Evolutionary conservation across 164 flowering plant species (phyloP).

Genomic region (Macadamia integrifolia): DNA sequence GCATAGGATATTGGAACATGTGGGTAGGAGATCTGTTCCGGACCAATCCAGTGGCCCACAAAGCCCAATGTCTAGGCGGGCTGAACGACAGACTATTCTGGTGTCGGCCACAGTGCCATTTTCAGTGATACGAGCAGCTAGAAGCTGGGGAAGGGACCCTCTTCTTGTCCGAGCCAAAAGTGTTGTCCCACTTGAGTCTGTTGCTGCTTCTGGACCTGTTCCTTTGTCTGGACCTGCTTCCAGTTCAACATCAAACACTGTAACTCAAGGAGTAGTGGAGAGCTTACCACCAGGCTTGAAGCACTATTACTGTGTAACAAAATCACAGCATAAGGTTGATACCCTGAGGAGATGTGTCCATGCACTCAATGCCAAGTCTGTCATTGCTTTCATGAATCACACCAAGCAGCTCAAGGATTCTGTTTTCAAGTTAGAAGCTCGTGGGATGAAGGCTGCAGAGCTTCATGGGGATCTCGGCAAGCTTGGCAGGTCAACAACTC

Average conservation of each 20-base stretch:
- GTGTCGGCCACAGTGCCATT: conserved; percentile 95
- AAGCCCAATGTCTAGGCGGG: conserved; percentile 19
- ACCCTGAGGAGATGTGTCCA: conserved; percentile 84
- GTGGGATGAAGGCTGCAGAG: conserved; percentile 81
- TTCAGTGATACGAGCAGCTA: conserved; percentile 85
- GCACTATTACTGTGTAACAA: conserved; percentile 70
- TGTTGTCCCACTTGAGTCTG: conserved; percentile 60
- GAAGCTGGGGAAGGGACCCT: conserved; percentile 79
- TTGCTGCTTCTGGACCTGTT: conserved; percentile 39
- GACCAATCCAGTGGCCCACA: conserved; percentile 20
- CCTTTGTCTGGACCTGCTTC: conserved; percentile 26
- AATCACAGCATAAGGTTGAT: conserved; percentile 83
- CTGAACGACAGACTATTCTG: conserved; percentile 70
- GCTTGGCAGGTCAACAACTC: conserved; percentile 70
- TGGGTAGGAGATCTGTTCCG: conserved; percentile 62
- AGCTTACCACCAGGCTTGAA: conserved; percentile 79
- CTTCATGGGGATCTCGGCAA: conserved; percentile 94
- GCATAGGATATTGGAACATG: conserved; percentile 92
- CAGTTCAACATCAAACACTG: conserved; percentile 24
- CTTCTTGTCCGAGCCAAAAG: conserved; percentile 82
- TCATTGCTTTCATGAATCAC: conserved; percentile 94
- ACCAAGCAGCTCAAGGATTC: conserved; percentile 79
- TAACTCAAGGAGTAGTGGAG: conserved; percentile 40
- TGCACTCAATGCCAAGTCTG: conserved; percentile 83
- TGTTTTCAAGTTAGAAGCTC: conserved; percentile 89